Base-by-base conservation (phyloP, 495 filamentous ascomycete genomes). In the Neurospora terricola region DNA sequence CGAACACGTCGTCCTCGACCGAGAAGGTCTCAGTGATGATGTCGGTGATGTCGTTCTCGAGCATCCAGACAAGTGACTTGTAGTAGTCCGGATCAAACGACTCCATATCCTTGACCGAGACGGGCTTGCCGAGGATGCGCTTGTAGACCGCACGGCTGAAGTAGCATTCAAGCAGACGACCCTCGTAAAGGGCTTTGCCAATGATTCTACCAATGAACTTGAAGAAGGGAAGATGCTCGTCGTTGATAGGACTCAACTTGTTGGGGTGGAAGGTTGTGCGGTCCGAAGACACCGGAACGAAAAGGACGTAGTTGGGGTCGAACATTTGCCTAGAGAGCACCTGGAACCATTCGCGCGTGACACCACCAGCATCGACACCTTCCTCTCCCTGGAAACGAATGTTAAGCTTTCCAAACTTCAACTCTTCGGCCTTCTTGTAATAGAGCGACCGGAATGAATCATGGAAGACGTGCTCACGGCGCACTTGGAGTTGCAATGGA, bases 51-150 rank as follows among this genome's bases (percentile, higher is more conserved):
- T 98, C 94, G 80, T 98, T 98, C 78, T 96, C 93, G 70, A 98
- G 87, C 91, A 99, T 98, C 96, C 96, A 99, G 48, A 94, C 87
- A 9, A 99, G 88, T n/a, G 95, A 97, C 80, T 99, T 98, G 87
- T 98, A 97, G 85, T 98, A 98, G 75, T 98, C 94, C 30, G 97
- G 90, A 81, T 99, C 96, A 70, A 99, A 91, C 16, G 96, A 97
- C 81, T 99, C 96, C 96, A 99, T 98, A 75, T 99, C 96, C 86
- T 98, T 99, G 81, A 98, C 92, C 5, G 94, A 97, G 39, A 98
- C 96, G 7, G 93, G 87, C 77, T 96, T 94, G 74, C 96, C 93
- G 39, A 99, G 88, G 73, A 99, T 98, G 74, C 91, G 90, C 86
- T 98, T 98, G 85, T 99, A 99, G 69, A 99, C 96, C 9, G 96